Evolutionary conservation across 805 yeast genomes (phyloP).

Genomic region (Nakazawaea wickerhamii): DNA sequence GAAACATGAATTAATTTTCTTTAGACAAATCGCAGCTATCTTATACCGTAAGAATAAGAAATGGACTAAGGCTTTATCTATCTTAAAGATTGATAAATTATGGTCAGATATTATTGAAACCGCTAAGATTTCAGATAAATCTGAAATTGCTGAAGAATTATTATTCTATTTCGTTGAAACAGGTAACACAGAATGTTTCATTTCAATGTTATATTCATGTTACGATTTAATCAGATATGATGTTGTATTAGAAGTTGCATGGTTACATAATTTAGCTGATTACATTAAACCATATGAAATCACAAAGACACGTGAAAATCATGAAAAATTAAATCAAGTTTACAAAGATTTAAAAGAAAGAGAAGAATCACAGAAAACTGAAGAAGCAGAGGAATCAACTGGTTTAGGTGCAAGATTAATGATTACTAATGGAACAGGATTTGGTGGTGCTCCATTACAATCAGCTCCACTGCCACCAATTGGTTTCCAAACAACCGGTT

Average conservation of each 20-base stretch:
- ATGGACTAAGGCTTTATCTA: slow-evolving; percentile 82
- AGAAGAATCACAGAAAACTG: slow-evolving; percentile 44
- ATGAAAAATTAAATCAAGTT: slow-evolving; percentile 56
- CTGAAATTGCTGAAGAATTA: slow-evolving; percentile 83
- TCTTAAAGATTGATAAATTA: slow-evolving; percentile 85
- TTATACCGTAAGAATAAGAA: slow-evolving; percentile 92
- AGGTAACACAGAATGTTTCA: slow-evolving; percentile 92
- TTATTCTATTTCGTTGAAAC: slow-evolving; percentile 91
- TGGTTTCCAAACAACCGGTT: slow-evolving; percentile 68
- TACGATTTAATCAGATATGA: slow-evolving; percentile 78
- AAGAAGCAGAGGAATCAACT: slow-evolving; percentile 42
- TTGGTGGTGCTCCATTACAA: slow-evolving; percentile 28
- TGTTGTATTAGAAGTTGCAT: slow-evolving; percentile 79
- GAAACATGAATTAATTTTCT: slow-evolving; percentile 83
- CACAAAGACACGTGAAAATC: slow-evolving; percentile 77
- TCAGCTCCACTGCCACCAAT: slow-evolving; percentile 27
- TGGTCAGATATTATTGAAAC: slow-evolving; percentile 95
- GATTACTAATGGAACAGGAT: slow-evolving; percentile 71
- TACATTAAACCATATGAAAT: slow-evolving; percentile 90
- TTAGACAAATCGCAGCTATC: slow-evolving; percentile 94
- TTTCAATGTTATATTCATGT: slow-evolving; percentile 82
- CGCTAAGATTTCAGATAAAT: slow-evolving; percentile 73
- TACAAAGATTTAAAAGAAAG: slow-evolving; percentile 68
- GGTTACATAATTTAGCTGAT: slow-evolving; percentile 83
- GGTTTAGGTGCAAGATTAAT: slow-evolving; percentile 63